Conservation (phyloP, 2,329 filamentous ascomycete genomes). For the Dichotomopilus funicola region DNA sequence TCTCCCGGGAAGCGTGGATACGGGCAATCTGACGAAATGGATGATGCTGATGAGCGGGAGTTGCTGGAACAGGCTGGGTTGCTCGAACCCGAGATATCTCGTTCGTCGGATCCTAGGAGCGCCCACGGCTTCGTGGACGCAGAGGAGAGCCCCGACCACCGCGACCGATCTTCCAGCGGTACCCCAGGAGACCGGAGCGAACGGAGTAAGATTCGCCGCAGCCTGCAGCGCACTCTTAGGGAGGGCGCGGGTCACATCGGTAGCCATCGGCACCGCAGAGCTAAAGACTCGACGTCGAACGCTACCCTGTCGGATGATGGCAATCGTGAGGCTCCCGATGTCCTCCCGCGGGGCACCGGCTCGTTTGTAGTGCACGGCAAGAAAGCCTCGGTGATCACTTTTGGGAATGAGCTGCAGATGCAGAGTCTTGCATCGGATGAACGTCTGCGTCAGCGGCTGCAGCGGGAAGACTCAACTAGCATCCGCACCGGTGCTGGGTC, state of each 20-base stretch:
- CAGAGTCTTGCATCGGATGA: constrained; percentile 71
- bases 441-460: constrained; percentile 57
- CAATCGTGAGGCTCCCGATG: constrained; percentile 44
- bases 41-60: constrained; percentile 58
- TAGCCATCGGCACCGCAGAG: constrained; percentile 67
- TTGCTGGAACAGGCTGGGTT: constrained; percentile 63
- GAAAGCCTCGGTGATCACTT: constrained; percentile 95
- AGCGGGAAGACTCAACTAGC: constrained; percentile 26
- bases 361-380: constrained; percentile 97
- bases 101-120: constrained; percentile 35
- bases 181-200: constrained; percentile 43
- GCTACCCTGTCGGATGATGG: constrained; percentile 43
- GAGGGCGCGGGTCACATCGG: constrained; percentile 65
- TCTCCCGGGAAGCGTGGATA: constrained; percentile 27
- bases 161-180: constrained; percentile 21
- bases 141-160: constrained; percentile 36
- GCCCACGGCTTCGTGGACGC: constrained; percentile 35
- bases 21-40: constrained; percentile 41
- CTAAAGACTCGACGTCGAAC: constrained; percentile 64
- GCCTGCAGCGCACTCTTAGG: constrained; percentile 81
- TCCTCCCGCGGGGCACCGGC: constrained; percentile 69
- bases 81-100: constrained; percentile 41
- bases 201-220: constrained; percentile 68
- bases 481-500: constrained; percentile 24
- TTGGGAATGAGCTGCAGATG: constrained; percentile 86